Percentiles rank a stretch among this genome's conserved stretches.
These are phyloP conservation scores for Aspergillus saccharolyticus DNA, from an alignment of 495 filamentous ascomycete genomes.

Conservation along the genomic window DNA sequence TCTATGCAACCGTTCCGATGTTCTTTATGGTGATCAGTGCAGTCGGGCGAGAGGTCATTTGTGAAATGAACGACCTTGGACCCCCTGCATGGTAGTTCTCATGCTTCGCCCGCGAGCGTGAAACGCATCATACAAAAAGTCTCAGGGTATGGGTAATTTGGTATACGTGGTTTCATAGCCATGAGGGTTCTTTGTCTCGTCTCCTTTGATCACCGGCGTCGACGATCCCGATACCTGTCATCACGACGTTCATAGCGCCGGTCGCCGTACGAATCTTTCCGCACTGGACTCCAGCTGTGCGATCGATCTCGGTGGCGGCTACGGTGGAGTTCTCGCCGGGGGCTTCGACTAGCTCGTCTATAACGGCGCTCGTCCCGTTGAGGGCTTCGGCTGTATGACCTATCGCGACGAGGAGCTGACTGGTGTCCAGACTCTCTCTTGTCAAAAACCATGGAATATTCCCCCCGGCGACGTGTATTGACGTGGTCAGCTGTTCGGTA, in stretches of 20 bases:
- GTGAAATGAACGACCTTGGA: not conserved
- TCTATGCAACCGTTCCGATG: no score
- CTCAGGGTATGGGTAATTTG: not conserved
- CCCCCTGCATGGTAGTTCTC: no score
- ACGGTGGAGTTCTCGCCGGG: constrained; percentile 26
- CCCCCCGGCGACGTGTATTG: constrained; percentile 51
- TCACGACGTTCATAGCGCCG: constrained; percentile 24
- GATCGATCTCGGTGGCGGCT: constrained; percentile 32
- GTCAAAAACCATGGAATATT: constrained; percentile 81
- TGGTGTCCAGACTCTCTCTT: constrained; percentile 53
- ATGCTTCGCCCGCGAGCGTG: no score
- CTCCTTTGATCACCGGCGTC: constrained; percentile 14
- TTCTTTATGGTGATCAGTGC: not conserved
- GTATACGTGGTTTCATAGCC: not conserved
- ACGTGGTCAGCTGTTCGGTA: constrained; percentile 72
- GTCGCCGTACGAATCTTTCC: constrained; percentile 21
- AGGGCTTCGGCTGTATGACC: constrained; percentile 22
- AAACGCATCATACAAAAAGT: no score
- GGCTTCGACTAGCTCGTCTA: constrained; percentile 48
- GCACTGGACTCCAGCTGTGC: constrained; percentile 50
- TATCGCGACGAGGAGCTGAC: constrained; percentile 16
- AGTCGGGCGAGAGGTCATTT: not conserved
- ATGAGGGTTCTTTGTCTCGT: not conserved
- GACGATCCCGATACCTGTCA: constrained; percentile 29
- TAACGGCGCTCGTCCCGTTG: constrained; percentile 23